These are phyloP conservation scores for Fragilaria crotonensis DNA, from an alignment of 108 stramenopile species.

Conservation along the genomic window DNA sequence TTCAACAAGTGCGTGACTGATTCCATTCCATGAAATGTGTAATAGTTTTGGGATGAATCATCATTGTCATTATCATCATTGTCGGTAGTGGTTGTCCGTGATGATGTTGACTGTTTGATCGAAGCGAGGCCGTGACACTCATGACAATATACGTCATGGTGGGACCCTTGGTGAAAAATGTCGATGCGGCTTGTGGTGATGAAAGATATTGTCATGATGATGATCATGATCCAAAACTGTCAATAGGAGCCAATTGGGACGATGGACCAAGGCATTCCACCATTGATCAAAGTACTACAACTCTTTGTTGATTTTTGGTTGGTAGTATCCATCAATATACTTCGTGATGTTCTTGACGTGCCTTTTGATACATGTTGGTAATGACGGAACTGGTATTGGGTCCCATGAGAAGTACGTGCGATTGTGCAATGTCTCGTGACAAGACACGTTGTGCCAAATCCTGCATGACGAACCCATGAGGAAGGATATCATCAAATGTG, in stretches of 20 bases:
- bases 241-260: conserved; percentile 24
- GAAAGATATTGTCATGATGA: background rate
- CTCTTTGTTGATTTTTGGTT: conserved; percentile 2
- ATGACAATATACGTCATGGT: background rate
- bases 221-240: conserved; percentile 2
- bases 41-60: no score
- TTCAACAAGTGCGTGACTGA: conserved; percentile 24
- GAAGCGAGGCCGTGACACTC: no score
- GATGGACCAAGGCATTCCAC: background rate
- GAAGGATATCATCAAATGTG: background rate
- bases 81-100: no score
- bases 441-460: conserved; percentile 29
- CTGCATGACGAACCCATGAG: conserved; percentile 26
- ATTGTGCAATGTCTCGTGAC: conserved; percentile 33
- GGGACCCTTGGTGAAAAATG: background rate
- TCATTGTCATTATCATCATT: no score
- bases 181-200: background rate
- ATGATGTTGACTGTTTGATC: no score
- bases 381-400: conserved; percentile 11
- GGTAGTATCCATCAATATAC: conserved; percentile 9
- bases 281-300: conserved; percentile 17
- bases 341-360: background rate
- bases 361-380: background rate
- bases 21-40: no score
- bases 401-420: conserved; percentile 30